These are phyloP conservation scores for Umbellularia californica DNA, from an alignment of 164 flowering plant species.

Conservation along the genomic window DNA sequence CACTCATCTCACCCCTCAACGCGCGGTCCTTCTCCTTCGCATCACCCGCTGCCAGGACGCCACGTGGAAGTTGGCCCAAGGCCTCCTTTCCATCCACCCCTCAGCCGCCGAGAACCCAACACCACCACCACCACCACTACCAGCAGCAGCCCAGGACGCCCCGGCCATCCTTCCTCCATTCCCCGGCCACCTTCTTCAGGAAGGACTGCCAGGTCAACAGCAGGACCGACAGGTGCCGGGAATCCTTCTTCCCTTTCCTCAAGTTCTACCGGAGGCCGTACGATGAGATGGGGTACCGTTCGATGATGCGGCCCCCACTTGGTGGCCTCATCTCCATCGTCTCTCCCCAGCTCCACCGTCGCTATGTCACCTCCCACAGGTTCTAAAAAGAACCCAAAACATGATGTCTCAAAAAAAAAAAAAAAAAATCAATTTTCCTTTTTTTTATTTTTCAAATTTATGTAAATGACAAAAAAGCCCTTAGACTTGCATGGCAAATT, in stretches of 20 bases:
- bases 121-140: not conserved
- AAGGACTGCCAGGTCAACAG: slow-evolving; percentile 47
- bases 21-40: slow-evolving; percentile 92
- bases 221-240: slow-evolving; percentile 46
- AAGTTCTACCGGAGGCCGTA: slow-evolving; percentile 81
- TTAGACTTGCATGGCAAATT: too few species aligned
- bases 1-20: slow-evolving; percentile 77
- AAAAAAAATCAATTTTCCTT: not conserved
- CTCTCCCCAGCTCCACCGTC: slow-evolving; percentile 59
- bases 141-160: slow-evolving; percentile 49
- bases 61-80: slow-evolving; percentile 13
- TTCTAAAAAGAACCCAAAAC: slow-evolving; percentile 22
- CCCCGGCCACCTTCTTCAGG: slow-evolving; percentile 76
- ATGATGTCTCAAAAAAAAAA: slow-evolving; percentile 12
- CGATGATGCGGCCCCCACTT: slow-evolving; percentile 97
- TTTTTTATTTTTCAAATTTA: not conserved
- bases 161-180: slow-evolving; percentile 80
- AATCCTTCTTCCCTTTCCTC: slow-evolving; percentile 62
- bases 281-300: slow-evolving; percentile 87
- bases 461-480: too few species aligned
- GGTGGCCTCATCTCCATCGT: slow-evolving; percentile 95
- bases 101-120: not conserved
- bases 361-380: slow-evolving; percentile 81
- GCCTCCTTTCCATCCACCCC: slow-evolving; percentile 68
- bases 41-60: slow-evolving; percentile 67